A percentile compares a stretch with the other conserved stretches of the same genome.
These are phyloP conservation scores for Globisporangium irregulare DNA, from an alignment of 352 stramenopile genomes.

Conservation along the genomic window DNA sequence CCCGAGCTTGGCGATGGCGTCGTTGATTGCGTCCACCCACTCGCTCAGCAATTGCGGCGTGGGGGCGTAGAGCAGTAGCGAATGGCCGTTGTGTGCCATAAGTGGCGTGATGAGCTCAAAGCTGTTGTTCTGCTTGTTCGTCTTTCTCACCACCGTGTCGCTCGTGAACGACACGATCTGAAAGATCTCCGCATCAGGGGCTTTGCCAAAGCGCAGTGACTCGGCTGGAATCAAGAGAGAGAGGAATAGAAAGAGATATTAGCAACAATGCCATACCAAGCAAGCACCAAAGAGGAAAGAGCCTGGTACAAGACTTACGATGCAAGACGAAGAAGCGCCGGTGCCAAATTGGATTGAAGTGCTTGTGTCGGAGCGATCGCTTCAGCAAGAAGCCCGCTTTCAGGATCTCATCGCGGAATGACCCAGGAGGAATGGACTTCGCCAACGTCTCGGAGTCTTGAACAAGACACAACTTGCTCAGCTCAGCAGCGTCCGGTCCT, in stretches of 20 bases:
- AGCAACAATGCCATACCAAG: background rate
- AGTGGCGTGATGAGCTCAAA: constrained; percentile 73
- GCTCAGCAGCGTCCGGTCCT: constrained; percentile 13
- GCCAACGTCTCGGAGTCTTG: constrained; percentile 16
- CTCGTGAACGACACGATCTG: constrained; percentile 70
- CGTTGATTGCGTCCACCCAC: constrained; percentile 62
- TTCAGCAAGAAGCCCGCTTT: constrained; percentile 79
- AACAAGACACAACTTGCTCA: constrained; percentile 19
- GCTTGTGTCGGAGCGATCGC: constrained; percentile 84
- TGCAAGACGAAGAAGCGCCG: constrained; percentile 74
- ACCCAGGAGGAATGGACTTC: constrained; percentile 30
- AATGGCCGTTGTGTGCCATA: constrained; percentile 65
- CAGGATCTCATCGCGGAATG: constrained; percentile 67
- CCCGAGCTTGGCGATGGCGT: constrained; percentile 33
- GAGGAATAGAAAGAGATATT: background rate
- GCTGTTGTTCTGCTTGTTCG: constrained; percentile 71
- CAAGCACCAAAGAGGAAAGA: background rate
- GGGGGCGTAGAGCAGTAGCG: constrained; percentile 61
- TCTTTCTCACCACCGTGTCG: constrained; percentile 64
- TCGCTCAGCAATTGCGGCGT: constrained; percentile 42
- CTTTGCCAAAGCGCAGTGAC: constrained; percentile 71
- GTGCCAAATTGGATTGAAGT: constrained; percentile 82
- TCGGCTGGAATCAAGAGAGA: constrained; percentile 28
- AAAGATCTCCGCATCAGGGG: constrained; percentile 58
- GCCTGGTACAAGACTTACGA: constrained; percentile 20